phyloP scores from a whole-genome alignment of 805 yeast species.

The Grigorovia yakushimaensis region DNA sequence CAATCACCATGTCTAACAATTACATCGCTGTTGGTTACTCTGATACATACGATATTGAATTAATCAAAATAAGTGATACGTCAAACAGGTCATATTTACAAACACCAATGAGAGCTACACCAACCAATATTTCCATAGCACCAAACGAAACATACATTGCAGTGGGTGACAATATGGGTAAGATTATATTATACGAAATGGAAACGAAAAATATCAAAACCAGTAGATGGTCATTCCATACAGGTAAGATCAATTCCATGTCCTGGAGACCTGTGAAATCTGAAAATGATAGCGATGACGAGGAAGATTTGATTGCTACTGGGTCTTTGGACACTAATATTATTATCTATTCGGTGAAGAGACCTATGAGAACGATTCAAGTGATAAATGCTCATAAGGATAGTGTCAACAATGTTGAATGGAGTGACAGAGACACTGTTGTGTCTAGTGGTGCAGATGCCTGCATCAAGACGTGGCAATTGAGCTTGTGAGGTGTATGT shows the following conservation, averaged over 20 bases:
- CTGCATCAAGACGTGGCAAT: conserved; percentile 62
- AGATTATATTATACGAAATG: conserved; percentile 62
- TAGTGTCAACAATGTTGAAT: conserved; percentile 67
- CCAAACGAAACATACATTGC: conserved; percentile 64
- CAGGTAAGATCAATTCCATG: conserved; percentile 67
- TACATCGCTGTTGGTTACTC: conserved; percentile 43
- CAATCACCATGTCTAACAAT: conserved; percentile 36
- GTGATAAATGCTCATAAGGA: conserved; percentile 74
- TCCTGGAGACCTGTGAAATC: conserved; percentile 49
- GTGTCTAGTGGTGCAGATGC: conserved; percentile 78
- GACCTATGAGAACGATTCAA: conserved; percentile 71
- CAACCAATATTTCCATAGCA: conserved; percentile 57
- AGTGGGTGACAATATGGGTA: conserved; percentile 80
- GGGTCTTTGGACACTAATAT: conserved; percentile 80
- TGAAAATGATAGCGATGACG: conserved; percentile 39
- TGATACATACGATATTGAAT: conserved; percentile 30
- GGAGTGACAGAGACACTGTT: conserved; percentile 46
- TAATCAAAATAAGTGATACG: conserved; percentile 32
- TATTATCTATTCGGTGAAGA: conserved; percentile 66
- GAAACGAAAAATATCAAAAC: conserved; percentile 51
- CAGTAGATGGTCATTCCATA: conserved; percentile 93
- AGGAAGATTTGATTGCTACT: conserved; percentile 62
- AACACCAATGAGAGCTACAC: conserved; percentile 45
- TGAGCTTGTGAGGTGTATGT: conserved; percentile 3
- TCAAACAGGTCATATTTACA: conserved; percentile 29